Evolutionary conservation across 306 rosid genomes (phyloP).

Genomic region (Lathyrus oleraceus): DNA sequence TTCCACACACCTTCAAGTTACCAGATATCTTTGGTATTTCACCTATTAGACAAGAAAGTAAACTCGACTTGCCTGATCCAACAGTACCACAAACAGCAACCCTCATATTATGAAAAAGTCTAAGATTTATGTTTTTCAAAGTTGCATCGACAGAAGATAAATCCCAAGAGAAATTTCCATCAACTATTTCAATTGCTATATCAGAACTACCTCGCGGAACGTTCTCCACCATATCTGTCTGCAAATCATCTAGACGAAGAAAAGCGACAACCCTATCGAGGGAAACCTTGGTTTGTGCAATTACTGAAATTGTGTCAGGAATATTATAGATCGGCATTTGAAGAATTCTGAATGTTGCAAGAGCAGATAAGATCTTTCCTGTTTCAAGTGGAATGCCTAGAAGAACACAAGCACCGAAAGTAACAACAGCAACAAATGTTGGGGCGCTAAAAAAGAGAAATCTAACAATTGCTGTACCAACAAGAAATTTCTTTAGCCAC

Average conservation of each 20-base stretch:
- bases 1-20: constrained; percentile 63
- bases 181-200: constrained; percentile 56
- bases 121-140: constrained; percentile 56
- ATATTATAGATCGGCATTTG: constrained; percentile 67
- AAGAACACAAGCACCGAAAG: constrained; percentile 73
- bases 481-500: constrained; percentile 68
- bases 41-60: constrained; percentile 76
- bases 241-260: constrained; percentile 72
- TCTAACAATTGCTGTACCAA: constrained; percentile 45
- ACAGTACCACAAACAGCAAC: constrained; percentile 90
- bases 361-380: constrained; percentile 86
- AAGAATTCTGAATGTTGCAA: constrained; percentile 82
- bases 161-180: constrained; percentile 89
- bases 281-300: constrained; percentile 80
- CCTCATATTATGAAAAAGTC: constrained; percentile 56
- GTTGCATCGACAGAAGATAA: constrained; percentile 50
- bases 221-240: constrained; percentile 56
- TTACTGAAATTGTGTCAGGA: constrained; percentile 74
- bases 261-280: constrained; percentile 75
- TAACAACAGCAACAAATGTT: constrained; percentile 68
- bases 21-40: constrained; percentile 82
- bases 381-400: constrained; percentile 82
- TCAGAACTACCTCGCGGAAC: constrained; percentile 66
- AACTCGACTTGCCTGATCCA: constrained; percentile 88
- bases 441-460: constrained; percentile 74